Evolutionary conservation across 768 basidiomycete genomes (phyloP).

Genomic region (Daedalea quercina): DNA sequence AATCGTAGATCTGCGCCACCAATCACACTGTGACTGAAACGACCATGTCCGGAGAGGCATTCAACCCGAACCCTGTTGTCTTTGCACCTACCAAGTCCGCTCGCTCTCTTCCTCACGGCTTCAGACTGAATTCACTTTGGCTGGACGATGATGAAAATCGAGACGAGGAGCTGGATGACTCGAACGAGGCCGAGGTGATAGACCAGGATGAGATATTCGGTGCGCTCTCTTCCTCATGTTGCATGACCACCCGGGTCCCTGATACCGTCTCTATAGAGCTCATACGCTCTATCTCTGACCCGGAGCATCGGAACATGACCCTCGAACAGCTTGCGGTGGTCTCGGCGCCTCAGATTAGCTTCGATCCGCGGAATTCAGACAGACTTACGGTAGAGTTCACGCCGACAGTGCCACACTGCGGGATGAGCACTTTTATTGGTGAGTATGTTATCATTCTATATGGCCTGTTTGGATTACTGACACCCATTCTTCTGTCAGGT

Average conservation of each 20-base stretch:
- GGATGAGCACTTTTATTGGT: conserved; percentile 97
- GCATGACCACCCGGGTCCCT: background rate
- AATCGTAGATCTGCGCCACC: background rate
- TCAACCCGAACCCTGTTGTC: conserved; percentile 89
- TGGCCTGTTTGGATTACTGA: background rate
- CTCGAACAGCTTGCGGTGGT: conserved; percentile 96
- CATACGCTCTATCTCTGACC: conserved; percentile 87
- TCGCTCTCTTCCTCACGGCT: conserved; percentile 32
- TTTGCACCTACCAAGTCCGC: conserved; percentile 48
- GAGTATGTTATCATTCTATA: conserved; percentile 15
- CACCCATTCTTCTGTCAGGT: conserved; percentile 37
- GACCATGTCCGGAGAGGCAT: conserved; percentile 39
- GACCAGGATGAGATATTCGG: conserved; percentile 94
- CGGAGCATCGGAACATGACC: conserved; percentile 86
- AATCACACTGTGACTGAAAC: background rate
- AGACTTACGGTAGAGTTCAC: conserved; percentile 87
- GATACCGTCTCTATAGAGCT: conserved; percentile 48
- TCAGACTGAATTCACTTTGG: conserved; percentile 53
- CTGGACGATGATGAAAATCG: conserved; percentile 24
- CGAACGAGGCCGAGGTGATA: conserved; percentile 53
- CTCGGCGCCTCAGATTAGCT: conserved; percentile 75
- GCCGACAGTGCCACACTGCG: conserved; percentile 95
- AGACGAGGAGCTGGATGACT: conserved; percentile 30
- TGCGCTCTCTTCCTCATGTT: conserved; percentile 25
- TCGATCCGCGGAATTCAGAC: conserved; percentile 43